phyloP scores from a whole-genome alignment of 176 grass and related monocot genomes.

The Metroxylon sagu region DNA sequence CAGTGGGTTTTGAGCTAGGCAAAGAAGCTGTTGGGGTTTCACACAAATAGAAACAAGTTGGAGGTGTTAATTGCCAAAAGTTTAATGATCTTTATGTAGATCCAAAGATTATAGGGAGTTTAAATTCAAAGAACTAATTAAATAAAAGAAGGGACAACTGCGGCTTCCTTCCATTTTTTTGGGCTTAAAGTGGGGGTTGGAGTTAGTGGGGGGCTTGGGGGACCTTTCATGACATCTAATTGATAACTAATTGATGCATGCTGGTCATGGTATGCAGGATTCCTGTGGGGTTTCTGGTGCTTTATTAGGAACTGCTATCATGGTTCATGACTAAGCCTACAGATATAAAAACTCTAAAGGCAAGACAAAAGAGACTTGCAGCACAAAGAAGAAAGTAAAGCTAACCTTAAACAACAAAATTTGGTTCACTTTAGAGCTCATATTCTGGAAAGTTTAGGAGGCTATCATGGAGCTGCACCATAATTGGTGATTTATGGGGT shows the following conservation, averaged over 20 bases:
- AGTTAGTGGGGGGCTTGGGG: constrained; percentile 13
- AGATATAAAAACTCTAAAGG: constrained; percentile 30
- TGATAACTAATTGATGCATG: constrained; percentile 9
- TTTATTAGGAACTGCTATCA: constrained; percentile 12
- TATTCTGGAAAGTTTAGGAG: constrained; percentile 46
- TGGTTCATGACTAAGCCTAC: constrained; percentile 39
- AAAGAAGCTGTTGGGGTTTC: no score
- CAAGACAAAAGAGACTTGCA: constrained; percentile 29
- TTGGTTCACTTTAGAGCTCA: constrained; percentile 25
- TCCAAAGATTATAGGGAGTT: constrained; percentile 9
- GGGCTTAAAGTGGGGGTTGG: constrained; percentile 16
- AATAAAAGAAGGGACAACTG: constrained; percentile 13
- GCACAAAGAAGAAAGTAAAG: constrained; percentile 34
- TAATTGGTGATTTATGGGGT: constrained; percentile 4
- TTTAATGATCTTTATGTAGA: background rate
- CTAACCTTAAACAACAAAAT: constrained; percentile 22
- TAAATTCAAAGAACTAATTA: constrained; percentile 7
- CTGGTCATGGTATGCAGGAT: constrained; percentile 39
- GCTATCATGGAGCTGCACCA: constrained; percentile 12
- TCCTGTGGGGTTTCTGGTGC: constrained; percentile 31
- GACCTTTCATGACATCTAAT: constrained; percentile 10
- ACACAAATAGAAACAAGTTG: no score
- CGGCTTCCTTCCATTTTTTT: constrained; percentile 10
- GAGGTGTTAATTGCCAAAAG: background rate
- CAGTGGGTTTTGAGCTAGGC: no score